Percentiles rank a stretch among this genome's conserved stretches.
These are phyloP conservation scores for Litsea cubeba DNA, from an alignment of 164 flowering plant genomes.

Conservation along the genomic window DNA sequence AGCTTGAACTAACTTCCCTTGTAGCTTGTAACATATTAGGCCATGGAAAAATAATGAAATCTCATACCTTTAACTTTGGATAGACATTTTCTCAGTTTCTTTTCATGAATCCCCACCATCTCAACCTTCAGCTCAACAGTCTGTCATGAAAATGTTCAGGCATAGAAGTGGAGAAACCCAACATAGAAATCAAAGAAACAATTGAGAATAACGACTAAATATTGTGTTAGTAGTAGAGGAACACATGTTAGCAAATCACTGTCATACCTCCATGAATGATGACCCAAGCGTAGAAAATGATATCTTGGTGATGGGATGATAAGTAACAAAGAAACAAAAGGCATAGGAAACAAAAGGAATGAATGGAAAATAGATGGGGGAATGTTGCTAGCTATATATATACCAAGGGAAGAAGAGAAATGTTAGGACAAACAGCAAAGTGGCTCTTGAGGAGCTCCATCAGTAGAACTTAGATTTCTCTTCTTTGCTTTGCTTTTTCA, in stretches of 20 bases:
- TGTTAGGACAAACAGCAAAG: conserved; percentile 15
- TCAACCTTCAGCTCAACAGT: conserved; percentile 61
- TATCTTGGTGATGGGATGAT: not conserved
- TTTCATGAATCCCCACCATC: conserved; percentile 64
- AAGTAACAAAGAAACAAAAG: not conserved
- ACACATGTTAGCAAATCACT: not conserved
- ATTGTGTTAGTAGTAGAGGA: not conserved
- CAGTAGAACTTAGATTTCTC: not conserved
- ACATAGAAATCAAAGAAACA: not conserved
- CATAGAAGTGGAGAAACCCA: not conserved
- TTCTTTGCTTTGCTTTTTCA: conserved; percentile 28
- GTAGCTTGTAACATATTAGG: too few relatives aligned
- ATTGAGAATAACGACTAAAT: not conserved
- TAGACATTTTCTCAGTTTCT: conserved; percentile 51
- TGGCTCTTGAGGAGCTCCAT: conserved; percentile 1
- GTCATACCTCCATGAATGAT: conserved; percentile 25
- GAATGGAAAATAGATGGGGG: conserved; percentile 9
- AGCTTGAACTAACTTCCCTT: too few relatives aligned
- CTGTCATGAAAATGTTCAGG: conserved; percentile 23
- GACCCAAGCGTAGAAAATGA: conserved; percentile 1
- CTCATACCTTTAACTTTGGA: conserved; percentile 50
- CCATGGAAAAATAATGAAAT: not conserved
- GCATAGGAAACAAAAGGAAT: conserved; percentile 10
- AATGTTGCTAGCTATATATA: conserved; percentile 20
- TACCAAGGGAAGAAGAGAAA: conserved; percentile 18